Percentiles rank a stretch among this genome's conserved stretches.
These are phyloP conservation scores for Amanita pseudoporphyria DNA, from an alignment of 768 basidiomycete genomes.

Conservation along the genomic window DNA sequence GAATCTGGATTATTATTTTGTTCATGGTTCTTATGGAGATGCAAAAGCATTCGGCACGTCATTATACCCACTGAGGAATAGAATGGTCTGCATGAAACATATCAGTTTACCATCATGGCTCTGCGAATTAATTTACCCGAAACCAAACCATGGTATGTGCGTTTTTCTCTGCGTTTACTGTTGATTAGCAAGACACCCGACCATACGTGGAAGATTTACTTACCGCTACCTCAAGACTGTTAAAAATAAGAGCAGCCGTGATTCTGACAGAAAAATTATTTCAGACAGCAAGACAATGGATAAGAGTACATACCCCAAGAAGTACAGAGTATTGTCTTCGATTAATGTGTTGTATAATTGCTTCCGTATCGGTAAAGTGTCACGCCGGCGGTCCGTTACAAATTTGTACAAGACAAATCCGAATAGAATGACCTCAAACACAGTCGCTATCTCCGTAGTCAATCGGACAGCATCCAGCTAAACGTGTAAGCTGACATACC, in stretches of 20 bases:
- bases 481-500: slow-evolving; percentile 16
- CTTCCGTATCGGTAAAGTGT: slow-evolving; percentile 14
- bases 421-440: slow-evolving; percentile 33
- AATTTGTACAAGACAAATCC: slow-evolving; percentile 29
- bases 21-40: slow-evolving; percentile 27
- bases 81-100: slow-evolving; percentile 17
- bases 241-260: slow-evolving; percentile 29
- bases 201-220: background rate
- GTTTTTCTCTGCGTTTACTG: slow-evolving; percentile 31
- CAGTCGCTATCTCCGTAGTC: slow-evolving; percentile 20
- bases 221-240: slow-evolving; percentile 38
- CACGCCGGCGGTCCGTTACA: slow-evolving; percentile 12
- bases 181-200: slow-evolving; percentile 23
- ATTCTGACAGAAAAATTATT: slow-evolving; percentile 20
- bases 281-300: background rate
- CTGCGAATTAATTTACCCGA: slow-evolving; percentile 26
- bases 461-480: background rate
- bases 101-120: background rate
- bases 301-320: slow-evolving; percentile 24
- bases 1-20: background rate
- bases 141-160: slow-evolving; percentile 41
- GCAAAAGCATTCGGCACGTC: slow-evolving; percentile 36
- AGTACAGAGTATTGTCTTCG: slow-evolving; percentile 36
- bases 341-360: slow-evolving; percentile 25
- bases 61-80: slow-evolving; percentile 35